Conservation (phyloP, 345 rosid species). For the Trapa incisa region DNA sequence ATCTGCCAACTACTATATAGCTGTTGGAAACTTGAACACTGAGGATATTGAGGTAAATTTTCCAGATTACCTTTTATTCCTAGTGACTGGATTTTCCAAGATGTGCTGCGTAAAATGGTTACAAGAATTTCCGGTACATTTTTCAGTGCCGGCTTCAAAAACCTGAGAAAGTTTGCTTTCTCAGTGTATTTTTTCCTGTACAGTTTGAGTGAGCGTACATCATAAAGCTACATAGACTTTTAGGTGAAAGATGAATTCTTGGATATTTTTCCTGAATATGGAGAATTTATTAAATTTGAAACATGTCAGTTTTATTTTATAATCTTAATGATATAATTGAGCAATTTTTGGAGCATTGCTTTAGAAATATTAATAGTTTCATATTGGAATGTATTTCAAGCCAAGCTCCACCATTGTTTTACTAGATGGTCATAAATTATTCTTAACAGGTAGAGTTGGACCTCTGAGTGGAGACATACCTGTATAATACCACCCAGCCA, state of each 20-base stretch:
- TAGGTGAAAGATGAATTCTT: neutral
- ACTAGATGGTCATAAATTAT: constrained; percentile 8
- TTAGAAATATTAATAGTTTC: neutral
- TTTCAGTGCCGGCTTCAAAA: neutral
- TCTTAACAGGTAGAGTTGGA: constrained; percentile 53
- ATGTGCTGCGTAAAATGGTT: neutral
- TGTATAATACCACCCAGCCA: constrained; percentile 67
- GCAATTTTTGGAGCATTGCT: neutral
- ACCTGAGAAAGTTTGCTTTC: neutral
- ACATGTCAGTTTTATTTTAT: neutral
- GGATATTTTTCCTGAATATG: neutral
- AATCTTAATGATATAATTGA: neutral
- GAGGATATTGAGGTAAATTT: constrained; percentile 58
- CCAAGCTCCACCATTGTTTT: neutral
- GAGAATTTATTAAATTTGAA: neutral
- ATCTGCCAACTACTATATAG: constrained; percentile 69
- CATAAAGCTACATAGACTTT: neutral
- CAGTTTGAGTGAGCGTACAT: neutral
- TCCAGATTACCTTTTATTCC: neutral
- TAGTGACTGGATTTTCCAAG: neutral
- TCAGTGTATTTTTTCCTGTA: neutral
- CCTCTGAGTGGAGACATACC: constrained; percentile 37
- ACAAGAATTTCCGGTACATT: neutral
- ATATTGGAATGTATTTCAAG: neutral
- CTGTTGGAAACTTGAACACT: constrained; percentile 67